A percentile compares a stretch with the other conserved stretches of the same genome.
Evolutionary conservation across 2,329 filamentous ascomycete species (phyloP).

Genomic region (Aspergillus intermedius): DNA sequence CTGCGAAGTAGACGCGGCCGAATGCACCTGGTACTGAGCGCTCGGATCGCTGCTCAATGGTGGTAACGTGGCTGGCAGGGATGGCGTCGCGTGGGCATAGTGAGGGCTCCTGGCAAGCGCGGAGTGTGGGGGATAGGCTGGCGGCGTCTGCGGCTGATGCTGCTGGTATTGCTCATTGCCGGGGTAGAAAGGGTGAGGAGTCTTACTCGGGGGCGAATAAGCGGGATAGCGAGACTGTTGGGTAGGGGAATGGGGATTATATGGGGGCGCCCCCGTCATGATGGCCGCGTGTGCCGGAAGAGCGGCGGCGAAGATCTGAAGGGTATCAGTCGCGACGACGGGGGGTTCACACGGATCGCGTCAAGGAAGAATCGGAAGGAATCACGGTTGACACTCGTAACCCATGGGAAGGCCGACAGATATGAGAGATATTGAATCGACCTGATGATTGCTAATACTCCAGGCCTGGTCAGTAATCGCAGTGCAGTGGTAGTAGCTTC

Average conservation of each 20-base stretch:
- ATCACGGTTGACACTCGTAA: background rate
- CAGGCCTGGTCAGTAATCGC: slow-evolving; percentile 4
- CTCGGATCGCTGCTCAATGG: slow-evolving; percentile 35
- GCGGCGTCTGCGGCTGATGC: slow-evolving; percentile 38
- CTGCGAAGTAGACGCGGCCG: slow-evolving; percentile 23
- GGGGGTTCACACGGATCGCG: slow-evolving; percentile 1
- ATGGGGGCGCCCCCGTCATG: slow-evolving; percentile 41
- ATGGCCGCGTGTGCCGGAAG: slow-evolving; percentile 26
- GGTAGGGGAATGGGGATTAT: slow-evolving; percentile 40
- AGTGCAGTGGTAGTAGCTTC: background rate
- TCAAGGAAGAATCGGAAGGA: background rate
- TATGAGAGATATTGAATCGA: too few species aligned
- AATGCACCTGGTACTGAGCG: slow-evolving; percentile 31
- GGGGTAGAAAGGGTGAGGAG: slow-evolving; percentile 34
- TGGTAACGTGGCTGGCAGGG: slow-evolving; percentile 33
- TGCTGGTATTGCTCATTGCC: slow-evolving; percentile 39
- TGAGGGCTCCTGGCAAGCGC: slow-evolving; percentile 35
- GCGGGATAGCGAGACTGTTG: slow-evolving; percentile 36
- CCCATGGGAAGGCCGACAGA: too few species aligned
- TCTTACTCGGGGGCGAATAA: slow-evolving; percentile 39
- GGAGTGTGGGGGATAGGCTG: slow-evolving; percentile 30
- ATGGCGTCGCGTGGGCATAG: slow-evolving; percentile 35
- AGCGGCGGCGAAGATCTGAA: slow-evolving; percentile 19
- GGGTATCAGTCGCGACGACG: slow-evolving; percentile 1
- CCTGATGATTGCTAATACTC: too few species aligned